Evolutionary conservation across 192 early-diverging fungal genomes (phyloP), one percentile per base, ranked within the genome.

Genomic region (Mortierella hygrophila): DNA sequence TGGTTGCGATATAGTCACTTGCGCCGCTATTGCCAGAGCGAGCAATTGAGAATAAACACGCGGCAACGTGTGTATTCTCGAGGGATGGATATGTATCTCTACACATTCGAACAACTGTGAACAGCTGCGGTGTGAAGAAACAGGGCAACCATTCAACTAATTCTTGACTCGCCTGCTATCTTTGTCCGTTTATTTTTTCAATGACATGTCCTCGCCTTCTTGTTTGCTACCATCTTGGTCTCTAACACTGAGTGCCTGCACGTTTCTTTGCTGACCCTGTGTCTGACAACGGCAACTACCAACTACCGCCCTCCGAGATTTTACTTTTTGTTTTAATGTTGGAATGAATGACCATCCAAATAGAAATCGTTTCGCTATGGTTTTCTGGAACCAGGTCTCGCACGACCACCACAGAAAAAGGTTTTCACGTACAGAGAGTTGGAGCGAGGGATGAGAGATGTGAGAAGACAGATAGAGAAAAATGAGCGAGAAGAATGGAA

Each of bases 301-400:
- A 2, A 49, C 11, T 46, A 0, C 3, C 44, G 0, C 44, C 13
- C 13, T 46, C 9, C 10, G 44, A 46, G 10, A 11, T 11, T 46
- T 11, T 52, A 20, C 18, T 52, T 52, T 52, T 3, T 15, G 15
- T n/a, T 52, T 20, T 18, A 52, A 20, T 52, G 16, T 6, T 57
- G 4, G 10, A 57, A 57, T 57, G n/a, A 57, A 26, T 57, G 55
- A 23, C 0, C 23, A 26, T 26, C 26, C 52, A 55, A 23, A 55
- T 29, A n/a, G 23, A n/a, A 57, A 26, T 65, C 60, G 60, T 29
- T 29, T 65, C 60, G 60, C 60, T 65, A 65, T 65, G 60, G 60
- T 65, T 65, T 65, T 65, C 60, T 65, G 60, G 60, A 65, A 65
- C 60, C n/a, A 15, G 60, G 60, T 65, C 60, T 65, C 60, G 60